phyloP scores from a whole-genome alignment of 129 eudicot species.

The Flaveria trinervia region DNA sequence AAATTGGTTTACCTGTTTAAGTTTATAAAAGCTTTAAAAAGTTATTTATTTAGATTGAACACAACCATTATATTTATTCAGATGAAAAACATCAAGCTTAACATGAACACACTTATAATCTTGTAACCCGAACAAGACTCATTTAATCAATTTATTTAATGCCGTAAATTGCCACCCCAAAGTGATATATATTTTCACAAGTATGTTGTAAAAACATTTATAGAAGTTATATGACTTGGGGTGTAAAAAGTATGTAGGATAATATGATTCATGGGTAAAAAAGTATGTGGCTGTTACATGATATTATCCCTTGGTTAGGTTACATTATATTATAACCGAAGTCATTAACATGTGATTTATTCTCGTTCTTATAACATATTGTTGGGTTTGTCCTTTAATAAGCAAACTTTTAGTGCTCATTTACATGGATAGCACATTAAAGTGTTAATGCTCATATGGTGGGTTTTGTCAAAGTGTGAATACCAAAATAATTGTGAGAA shows the following conservation, averaged over 20 bases:
- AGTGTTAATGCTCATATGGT: slow-evolving; percentile 26
- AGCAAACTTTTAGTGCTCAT: slow-evolving; percentile 31
- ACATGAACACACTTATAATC: too few species aligned
- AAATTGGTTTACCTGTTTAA: too few species aligned
- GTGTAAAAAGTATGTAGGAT: too few species aligned
- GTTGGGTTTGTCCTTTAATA: slow-evolving; percentile 15
- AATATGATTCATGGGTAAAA: neutral
- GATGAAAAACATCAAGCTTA: too few species aligned
- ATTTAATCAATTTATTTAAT: too few species aligned
- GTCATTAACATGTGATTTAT: neutral
- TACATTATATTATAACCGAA: too few species aligned
- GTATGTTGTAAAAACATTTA: neutral
- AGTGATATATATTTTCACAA: neutral
- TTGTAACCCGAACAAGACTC: too few species aligned
- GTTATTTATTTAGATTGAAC: too few species aligned
- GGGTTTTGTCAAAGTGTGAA: slow-evolving; percentile 23
- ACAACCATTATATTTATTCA: too few species aligned
- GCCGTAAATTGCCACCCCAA: too few species aligned
- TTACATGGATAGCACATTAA: slow-evolving; percentile 39
- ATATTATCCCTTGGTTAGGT: too few species aligned
- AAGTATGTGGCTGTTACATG: neutral
- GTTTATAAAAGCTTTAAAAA: too few species aligned
- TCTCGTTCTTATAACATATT: neutral
- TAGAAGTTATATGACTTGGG: neutral
- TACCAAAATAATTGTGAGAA: slow-evolving; percentile 26